Base-by-base conservation (phyloP, 176 grass and related monocot genomes). In the Avena atlantica region DNA sequence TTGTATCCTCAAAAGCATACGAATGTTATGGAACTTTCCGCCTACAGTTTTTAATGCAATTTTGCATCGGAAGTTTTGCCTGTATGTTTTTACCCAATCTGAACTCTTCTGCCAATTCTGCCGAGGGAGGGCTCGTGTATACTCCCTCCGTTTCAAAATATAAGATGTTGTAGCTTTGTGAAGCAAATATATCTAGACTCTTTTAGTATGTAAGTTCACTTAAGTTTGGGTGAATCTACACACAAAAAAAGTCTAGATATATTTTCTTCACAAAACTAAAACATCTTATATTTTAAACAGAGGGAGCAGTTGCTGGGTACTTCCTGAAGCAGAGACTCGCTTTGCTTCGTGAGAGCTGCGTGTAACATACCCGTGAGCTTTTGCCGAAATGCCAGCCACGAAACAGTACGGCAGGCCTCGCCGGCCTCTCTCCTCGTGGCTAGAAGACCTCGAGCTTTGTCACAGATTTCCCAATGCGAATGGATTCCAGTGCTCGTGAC, bases 401-500 rank as follows among this genome's bases (percentile, higher is more conserved):
- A 34, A 34, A 20, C 40, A 68, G 61, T 57, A 85, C 81, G 65
- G 17, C 57, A 24, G 58, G 12, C 56, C 64, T 82, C 67, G n/a
- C 73, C 9, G 36, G 51, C 67, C 67, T 42, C 40, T 58, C 74
- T 83, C 72, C 47, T 83, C 73, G 74, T 78, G 23, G 48, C 73
- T 83, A 79, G 74, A 58, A 84, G 67, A 70, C 59, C 75, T 80
- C 16, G 0, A 49, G 12, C 84, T 66, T 87, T 73, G 66, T 60
- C 20, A 51, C 29, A 9, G 81, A 40, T 83, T 73, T 74, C 7
- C 15, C 29, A 17, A 14, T 34, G 68, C 87, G 75, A 84, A 55
- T 52, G 59, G 76, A 70, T 84, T 70, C 52, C 27, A 19, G 56
- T 0, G 67, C 91, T 68, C 94, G 92, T 94, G 94, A 97, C 25